Evolutionary conservation across 2,329 filamentous ascomycete species (phyloP), one percentile per base, ranked within the genome.

Genomic region (Penicillium olsonii): DNA sequence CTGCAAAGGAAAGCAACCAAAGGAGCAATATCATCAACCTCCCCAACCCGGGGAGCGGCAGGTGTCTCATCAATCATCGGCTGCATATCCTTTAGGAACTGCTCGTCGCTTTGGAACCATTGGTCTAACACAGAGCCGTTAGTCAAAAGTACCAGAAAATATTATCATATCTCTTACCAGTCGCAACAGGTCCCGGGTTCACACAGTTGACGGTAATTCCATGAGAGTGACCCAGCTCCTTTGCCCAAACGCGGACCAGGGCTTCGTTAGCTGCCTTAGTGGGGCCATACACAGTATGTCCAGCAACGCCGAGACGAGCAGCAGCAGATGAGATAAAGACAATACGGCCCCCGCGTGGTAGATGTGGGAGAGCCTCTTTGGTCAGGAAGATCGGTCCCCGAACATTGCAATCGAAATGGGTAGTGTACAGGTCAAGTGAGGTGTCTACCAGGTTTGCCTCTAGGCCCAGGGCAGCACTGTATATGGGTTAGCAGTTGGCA

Each of bases 211-310:
- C 61, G 2, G 66, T 68, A 40, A 61, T 56, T 2, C 62, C 62
- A 45, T 68, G 67, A 19, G 59, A 55, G 5, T 55, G 58, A 0
- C 62, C 58, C 34, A 68, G 41, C 26, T 69, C 65, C 5, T 52
- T 58, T 5, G 79, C 74, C 82, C 82, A 85, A 0, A 79, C 78
- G 17, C 82, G 72, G n/a, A 82, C 84, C 78, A 85, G 82, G 31
- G 79, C 77, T 63, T 85, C 83, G 8, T 85, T 65, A 0, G 82
- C 15, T 3, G 34, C 34, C 15, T 37, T 37, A 4, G 34, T 18
- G 9, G 34, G 15, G 2, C 15, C 9, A 15, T 37, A 37, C 5
- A 20, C 12, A 37, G 7, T 37, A 7, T 18, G 15, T 15, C 9
- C 10, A 2, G 34, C 7, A 20, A 18, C 18, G 4, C 34, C 34